phyloP scores from a whole-genome alignment of 257 asterid species.

The Nicotiana attenuata region DNA sequence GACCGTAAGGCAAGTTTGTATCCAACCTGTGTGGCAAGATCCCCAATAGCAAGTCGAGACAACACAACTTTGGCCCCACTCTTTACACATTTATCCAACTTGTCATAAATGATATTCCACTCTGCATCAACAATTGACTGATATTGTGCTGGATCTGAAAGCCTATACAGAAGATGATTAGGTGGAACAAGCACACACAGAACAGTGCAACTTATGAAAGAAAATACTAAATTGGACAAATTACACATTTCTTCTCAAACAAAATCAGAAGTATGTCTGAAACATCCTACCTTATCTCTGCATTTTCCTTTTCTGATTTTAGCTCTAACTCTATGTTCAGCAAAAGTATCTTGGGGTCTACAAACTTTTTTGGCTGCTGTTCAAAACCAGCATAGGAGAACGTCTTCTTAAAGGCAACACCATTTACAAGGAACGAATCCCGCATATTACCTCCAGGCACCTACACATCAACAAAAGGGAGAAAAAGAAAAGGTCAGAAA shows the following conservation, averaged over 20 bases:
- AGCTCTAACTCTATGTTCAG: conserved; percentile 92
- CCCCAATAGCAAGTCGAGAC: conserved; percentile 94
- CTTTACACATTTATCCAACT: conserved; percentile 83
- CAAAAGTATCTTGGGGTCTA: conserved; percentile 73
- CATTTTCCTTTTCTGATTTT: conserved; percentile 97
- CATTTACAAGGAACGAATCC: conserved; percentile 93
- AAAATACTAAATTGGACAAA: not conserved
- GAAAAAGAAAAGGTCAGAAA: conserved; percentile 5
- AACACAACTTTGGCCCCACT: conserved; percentile 89
- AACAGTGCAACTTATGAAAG: not conserved
- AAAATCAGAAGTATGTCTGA: not conserved
- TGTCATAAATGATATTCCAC: conserved; percentile 90
- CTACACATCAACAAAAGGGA: conserved; percentile 32
- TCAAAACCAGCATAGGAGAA: conserved; percentile 99
- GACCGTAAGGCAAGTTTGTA: not conserved
- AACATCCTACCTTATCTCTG: conserved; percentile 78
- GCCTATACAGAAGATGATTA: conserved; percentile 35
- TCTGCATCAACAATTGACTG: conserved; percentile 97
- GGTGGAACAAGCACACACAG: conserved; percentile 13
- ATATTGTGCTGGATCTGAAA: conserved; percentile 83
- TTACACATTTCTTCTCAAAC: not conserved
- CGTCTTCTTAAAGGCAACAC: conserved; percentile 98
- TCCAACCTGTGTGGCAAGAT: conserved; percentile 82
- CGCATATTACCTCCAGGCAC: conserved; percentile 99
- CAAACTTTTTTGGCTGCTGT: conserved; percentile 90